Evolutionary conservation across 179 eudicot genomes (phyloP).

Genomic region (Drosera spatulata): DNA sequence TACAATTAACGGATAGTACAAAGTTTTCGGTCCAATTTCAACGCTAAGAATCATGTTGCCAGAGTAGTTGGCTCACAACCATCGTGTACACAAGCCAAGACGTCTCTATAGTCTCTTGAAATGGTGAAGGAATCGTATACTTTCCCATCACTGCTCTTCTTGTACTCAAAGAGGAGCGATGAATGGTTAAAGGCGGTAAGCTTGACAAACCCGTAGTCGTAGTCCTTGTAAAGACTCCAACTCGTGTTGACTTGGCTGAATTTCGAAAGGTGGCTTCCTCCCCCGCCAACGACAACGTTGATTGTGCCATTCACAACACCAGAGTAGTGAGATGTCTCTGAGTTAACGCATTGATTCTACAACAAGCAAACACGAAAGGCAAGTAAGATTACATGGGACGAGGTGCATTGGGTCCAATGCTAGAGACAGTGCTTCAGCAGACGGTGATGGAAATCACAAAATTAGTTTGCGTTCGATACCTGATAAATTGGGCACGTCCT

Average conservation of each 20-base stretch:
- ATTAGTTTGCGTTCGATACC: slow-evolving; percentile 17
- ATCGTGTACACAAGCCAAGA: slow-evolving; percentile 51
- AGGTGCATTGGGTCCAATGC: no score
- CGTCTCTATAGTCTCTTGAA: slow-evolving; percentile 59
- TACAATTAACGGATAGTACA: no score
- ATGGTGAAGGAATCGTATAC: slow-evolving; percentile 68
- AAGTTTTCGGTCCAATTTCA: no score
- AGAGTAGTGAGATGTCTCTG: slow-evolving; percentile 41
- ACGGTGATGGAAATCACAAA: no score
- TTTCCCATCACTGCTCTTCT: slow-evolving; percentile 61
- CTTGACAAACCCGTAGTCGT: slow-evolving; percentile 61
- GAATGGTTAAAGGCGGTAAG: slow-evolving; percentile 63
- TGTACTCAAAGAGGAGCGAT: slow-evolving; percentile 57
- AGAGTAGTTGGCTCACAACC: slow-evolving; percentile 51
- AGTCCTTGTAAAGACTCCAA: slow-evolving; percentile 58
- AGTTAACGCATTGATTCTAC: slow-evolving; percentile 49
- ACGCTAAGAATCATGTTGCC: slow-evolving; percentile 8
- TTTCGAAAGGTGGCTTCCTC: slow-evolving; percentile 48
- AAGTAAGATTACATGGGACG: no score
- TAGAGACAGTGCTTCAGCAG: no score
- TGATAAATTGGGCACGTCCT: slow-evolving; percentile 71
- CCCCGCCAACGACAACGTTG: slow-evolving; percentile 75
- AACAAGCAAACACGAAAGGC: slow-evolving; percentile 1
- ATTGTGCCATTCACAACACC: slow-evolving; percentile 59
- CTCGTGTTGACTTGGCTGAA: slow-evolving; percentile 30